A percentile compares a stretch with the other conserved stretches of the same genome.
phyloP scores from a whole-genome alignment of 768 basidiomycete genomes.

The Candolleomyces eurysporus region DNA sequence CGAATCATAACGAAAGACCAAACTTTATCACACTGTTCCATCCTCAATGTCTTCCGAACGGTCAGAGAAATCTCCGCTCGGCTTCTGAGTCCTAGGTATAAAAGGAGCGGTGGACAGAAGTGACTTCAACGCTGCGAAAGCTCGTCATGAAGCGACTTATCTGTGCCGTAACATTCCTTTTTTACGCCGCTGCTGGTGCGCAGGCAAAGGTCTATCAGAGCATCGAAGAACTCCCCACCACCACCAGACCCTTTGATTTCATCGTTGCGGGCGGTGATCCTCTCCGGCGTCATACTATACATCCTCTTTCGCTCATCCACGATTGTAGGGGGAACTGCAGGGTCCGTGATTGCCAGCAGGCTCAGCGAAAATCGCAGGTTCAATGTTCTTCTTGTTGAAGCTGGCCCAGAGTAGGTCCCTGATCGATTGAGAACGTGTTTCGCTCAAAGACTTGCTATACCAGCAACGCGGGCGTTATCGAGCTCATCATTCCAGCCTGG shows the following conservation, averaged over 20 bases:
- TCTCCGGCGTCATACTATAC: neutral
- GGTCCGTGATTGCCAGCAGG: slow-evolving; percentile 29
- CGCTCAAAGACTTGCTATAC: neutral
- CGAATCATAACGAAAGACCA: too few species aligned
- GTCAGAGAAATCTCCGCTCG: too few species aligned
- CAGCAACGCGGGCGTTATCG: slow-evolving; percentile 15
- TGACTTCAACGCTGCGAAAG: too few species aligned
- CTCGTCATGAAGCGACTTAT: too few species aligned
- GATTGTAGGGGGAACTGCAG: slow-evolving; percentile 20
- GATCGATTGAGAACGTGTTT: neutral
- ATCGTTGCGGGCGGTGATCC: slow-evolving; percentile 13
- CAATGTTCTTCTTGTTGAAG: slow-evolving; percentile 31
- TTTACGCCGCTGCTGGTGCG: neutral
- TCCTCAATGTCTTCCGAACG: too few species aligned
- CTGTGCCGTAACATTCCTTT: neutral
- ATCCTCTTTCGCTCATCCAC: neutral
- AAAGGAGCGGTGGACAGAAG: too few species aligned
- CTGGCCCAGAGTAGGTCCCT: slow-evolving; percentile 21
- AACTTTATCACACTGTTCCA: too few species aligned
- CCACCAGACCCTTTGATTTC: slow-evolving; percentile 9
- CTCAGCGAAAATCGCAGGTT: slow-evolving; percentile 34
- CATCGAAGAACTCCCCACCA: neutral
- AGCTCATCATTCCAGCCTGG: slow-evolving; percentile 12
- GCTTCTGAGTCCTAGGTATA: too few species aligned
- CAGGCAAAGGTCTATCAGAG: slow-evolving; percentile 5